Conservation (phyloP, 2,329 filamentous ascomycete genomes). For the Alternaria sp. region DNA sequence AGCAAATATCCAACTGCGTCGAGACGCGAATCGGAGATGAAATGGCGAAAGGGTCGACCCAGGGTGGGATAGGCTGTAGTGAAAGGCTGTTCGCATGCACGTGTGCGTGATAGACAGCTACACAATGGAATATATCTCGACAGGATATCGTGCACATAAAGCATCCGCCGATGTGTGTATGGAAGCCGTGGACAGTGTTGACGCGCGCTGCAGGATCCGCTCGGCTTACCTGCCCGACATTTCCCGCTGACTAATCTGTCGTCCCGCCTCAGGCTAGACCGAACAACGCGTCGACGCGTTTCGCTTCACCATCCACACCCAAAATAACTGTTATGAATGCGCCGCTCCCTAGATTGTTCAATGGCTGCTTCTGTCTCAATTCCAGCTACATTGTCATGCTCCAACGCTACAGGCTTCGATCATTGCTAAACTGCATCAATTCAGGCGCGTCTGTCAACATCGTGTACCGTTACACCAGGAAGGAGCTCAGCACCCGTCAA, state of each 20-base stretch:
- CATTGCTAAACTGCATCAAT: neutral
- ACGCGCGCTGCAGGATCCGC: neutral
- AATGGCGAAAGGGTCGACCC: neutral
- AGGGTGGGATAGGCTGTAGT: neutral
- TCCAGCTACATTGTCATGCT: neutral
- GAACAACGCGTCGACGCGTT: neutral
- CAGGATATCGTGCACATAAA: neutral
- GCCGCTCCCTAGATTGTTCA: neutral
- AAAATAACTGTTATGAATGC: neutral
- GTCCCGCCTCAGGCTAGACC: neutral
- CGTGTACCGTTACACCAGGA: neutral
- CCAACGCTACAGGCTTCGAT: neutral
- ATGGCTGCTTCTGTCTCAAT: neutral
- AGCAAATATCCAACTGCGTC: neutral
- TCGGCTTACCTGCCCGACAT: neutral
- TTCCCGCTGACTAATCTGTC: neutral
- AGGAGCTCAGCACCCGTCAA: neutral
- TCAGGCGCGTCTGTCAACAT: neutral
- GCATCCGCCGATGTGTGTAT: neutral
- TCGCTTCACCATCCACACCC: neutral
- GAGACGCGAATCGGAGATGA: neutral
- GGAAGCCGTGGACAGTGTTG: neutral
- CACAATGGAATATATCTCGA: neutral
- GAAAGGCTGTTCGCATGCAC: neutral
- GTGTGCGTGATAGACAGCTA: neutral